Percentiles rank a stretch among this genome's conserved stretches.
These are phyloP conservation scores for Nemania bipapillata DNA, from an alignment of 2,329 filamentous ascomycete genomes.

Conservation along the genomic window DNA sequence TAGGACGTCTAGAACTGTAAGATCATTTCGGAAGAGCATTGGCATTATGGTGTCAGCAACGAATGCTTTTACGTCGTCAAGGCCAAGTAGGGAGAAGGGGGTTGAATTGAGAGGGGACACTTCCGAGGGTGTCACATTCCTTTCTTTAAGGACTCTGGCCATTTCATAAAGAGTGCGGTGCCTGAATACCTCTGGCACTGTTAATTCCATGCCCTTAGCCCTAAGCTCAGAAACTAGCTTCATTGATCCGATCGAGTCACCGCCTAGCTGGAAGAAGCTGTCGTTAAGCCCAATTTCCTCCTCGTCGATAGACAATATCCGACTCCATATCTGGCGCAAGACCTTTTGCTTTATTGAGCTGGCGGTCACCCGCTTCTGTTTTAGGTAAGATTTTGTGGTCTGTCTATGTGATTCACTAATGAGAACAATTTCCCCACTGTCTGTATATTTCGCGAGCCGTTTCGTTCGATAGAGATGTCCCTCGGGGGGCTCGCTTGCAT, in stretches of 20 bases:
- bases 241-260: slow-evolving; percentile 71
- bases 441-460: slow-evolving; percentile 55
- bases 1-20: slow-evolving; percentile 65
- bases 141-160: slow-evolving; percentile 61
- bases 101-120: slow-evolving; percentile 47
- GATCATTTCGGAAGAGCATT: slow-evolving; percentile 62
- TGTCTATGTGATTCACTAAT: slow-evolving; percentile 43
- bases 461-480: slow-evolving; percentile 55
- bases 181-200: slow-evolving; percentile 67
- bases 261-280: slow-evolving; percentile 70
- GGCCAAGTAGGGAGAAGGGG: slow-evolving; percentile 64
- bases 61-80: slow-evolving; percentile 56
- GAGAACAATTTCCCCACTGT: slow-evolving; percentile 48
- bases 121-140: slow-evolving; percentile 31
- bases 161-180: slow-evolving; percentile 63
- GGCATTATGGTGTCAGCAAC: slow-evolving; percentile 62
- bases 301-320: slow-evolving; percentile 57
- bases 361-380: slow-evolving; percentile 52
- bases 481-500: slow-evolving; percentile 43
- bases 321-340: slow-evolving; percentile 61
- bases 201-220: slow-evolving; percentile 60
- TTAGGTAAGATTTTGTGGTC: slow-evolving; percentile 28
- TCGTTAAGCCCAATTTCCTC: slow-evolving; percentile 64
- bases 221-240: slow-evolving; percentile 67
- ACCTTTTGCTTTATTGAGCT: slow-evolving; percentile 58